These are phyloP conservation scores for Globisporangium nagaii DNA, from an alignment of 352 stramenopile genomes.

Conservation along the genomic window DNA sequence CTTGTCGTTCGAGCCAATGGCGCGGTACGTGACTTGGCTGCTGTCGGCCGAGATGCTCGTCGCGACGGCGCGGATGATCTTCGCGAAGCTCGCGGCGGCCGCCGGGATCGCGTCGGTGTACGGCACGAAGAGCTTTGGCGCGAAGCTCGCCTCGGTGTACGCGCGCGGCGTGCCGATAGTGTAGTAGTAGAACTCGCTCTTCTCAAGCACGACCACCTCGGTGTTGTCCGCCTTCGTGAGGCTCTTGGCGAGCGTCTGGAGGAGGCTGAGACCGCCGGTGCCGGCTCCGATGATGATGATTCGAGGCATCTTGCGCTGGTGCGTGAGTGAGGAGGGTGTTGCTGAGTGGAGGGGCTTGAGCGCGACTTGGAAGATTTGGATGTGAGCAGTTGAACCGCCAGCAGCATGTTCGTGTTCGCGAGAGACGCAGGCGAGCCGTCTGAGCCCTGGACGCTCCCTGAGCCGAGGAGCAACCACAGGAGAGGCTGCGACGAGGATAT, in stretches of 20 bases:
- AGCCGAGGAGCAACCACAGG: too few species aligned
- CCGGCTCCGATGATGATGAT: constrained; percentile 59
- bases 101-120: constrained; percentile 49
- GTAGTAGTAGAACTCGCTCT: constrained; percentile 47
- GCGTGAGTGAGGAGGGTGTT: too few species aligned
- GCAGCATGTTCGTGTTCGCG: too few species aligned
- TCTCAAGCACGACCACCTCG: constrained; percentile 54
- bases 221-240: constrained; percentile 30
- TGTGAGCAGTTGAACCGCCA: too few species aligned
- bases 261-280: constrained; percentile 39
- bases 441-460: too few species aligned
- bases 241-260: constrained; percentile 29
- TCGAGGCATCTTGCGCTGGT: too few species aligned
- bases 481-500: too few species aligned
- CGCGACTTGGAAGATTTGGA: too few species aligned
- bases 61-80: constrained; percentile 1
- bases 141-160: constrained; percentile 42
- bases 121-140: constrained; percentile 58
- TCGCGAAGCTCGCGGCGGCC: neutral
- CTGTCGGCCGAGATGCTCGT: neutral
- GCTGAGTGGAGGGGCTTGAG: too few species aligned
- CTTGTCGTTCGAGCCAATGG: neutral
- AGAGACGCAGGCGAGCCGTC: too few species aligned
- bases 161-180: constrained; percentile 39
- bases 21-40: constrained; percentile 1